Evolutionary conservation across 2,329 filamentous ascomycete genomes (phyloP), one percentile per base, ranked within the genome.

Genomic region (Fusarium hostae): DNA sequence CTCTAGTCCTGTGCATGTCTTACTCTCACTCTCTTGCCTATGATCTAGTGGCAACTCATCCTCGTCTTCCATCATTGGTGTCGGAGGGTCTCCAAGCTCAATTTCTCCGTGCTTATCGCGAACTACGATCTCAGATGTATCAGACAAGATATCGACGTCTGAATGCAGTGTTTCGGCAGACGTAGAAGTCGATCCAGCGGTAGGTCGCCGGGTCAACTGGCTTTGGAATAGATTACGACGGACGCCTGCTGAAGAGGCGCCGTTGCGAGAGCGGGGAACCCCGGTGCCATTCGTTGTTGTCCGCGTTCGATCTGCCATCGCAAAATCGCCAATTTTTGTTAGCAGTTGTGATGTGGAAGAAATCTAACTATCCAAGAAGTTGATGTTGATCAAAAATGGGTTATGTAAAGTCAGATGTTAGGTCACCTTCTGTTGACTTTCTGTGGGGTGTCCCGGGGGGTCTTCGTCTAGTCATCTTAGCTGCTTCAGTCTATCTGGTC

Each of bases 101-200:
- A 90, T 85, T 71, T 91, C 89, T 52, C 89, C 90, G 74, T 90
- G 86, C 78, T 86, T 82, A 75, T 91, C 87, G 70, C 90, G 84
- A 48, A 91, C 86, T 12, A 92, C 87, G 63, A 92, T 91, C 72
- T 90, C 89, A 9, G 77, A 78, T n/a, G 77, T 80, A 51, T 86
- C 84, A 9, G 80, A 82, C n/a, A 82, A 77, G 20, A 82, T 80
- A 51, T 86, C 84, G 57, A 81, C 80, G 64, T 86, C 85, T n/a
- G 87, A 79, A 54, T 85, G 83, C 60, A 87, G 73, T 41, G 83
- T 85, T 69, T 88, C 86, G 54, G 80, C 81, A 16, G 85, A 78
- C 41, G 77, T 78, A 54, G 77, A 74, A 30, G 79, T 80, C 24
- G 79, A 80, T 40, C 78, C 75, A 20, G 83, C 83, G 6, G 88